A percentile compares a stretch with the other conserved stretches of the same genome.
Conservation (phyloP, 2,329 filamentous ascomycete species). For the Colletotrichum spaethianum region DNA sequence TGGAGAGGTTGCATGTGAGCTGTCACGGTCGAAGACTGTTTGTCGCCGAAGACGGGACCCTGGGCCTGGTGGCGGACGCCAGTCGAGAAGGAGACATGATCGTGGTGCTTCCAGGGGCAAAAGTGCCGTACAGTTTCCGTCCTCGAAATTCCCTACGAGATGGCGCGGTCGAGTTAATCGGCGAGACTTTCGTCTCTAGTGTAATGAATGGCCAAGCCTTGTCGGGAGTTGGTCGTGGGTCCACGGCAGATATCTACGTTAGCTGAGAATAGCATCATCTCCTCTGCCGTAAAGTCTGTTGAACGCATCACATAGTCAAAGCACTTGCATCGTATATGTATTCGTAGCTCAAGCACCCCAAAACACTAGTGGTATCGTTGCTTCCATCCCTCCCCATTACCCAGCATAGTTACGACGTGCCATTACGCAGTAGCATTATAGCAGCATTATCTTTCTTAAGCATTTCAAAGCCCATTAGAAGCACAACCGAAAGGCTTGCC, state of each 20-base stretch:
- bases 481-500: conserved; percentile 82
- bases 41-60: neutral
- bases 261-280: neutral
- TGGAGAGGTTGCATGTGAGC: conserved; percentile 1
- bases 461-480: conserved; percentile 66
- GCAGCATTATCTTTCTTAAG: neutral
- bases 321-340: neutral
- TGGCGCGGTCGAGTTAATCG: neutral
- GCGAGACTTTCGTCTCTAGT: conserved; percentile 9
- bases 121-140: conserved; percentile 19
- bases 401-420: too few species aligned
- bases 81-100: conserved; percentile 6
- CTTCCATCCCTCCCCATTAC: too few species aligned
- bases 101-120: neutral
- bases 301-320: too few species aligned
- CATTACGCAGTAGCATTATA: neutral
- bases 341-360: neutral
- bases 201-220: conserved; percentile 12
- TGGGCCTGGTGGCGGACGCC: conserved; percentile 9
- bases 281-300: neutral
- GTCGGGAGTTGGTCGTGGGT: neutral
- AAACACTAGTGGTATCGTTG: conserved; percentile 5
- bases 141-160: neutral
- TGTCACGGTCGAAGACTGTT: conserved; percentile 18
- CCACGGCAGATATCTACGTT: neutral